These are phyloP conservation scores for Kwoniella botswanensis DNA, from an alignment of 768 basidiomycete genomes.

Conservation along the genomic window DNA sequence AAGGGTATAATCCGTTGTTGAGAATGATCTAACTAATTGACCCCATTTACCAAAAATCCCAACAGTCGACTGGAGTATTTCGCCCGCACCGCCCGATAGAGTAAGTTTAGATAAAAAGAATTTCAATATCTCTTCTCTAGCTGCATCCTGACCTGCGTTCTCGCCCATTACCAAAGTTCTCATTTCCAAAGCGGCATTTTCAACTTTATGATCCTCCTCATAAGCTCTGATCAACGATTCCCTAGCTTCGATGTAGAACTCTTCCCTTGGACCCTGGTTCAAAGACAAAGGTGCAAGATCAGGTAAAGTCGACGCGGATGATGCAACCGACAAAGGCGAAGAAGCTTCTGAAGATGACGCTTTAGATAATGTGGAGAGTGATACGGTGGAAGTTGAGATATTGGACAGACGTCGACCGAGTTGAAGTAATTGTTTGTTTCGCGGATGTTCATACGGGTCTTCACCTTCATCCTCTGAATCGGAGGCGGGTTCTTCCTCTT, in stretches of 20 bases:
- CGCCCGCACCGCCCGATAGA: conserved; percentile 65
- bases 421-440: conserved; percentile 55
- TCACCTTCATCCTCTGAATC: conserved; percentile 63
- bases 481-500: conserved; percentile 45
- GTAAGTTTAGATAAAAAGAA: conserved; percentile 76
- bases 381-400: conserved; percentile 33
- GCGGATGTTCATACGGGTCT: conserved; percentile 57
- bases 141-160: conserved; percentile 84
- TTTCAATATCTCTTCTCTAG: conserved; percentile 85
- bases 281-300: conserved; percentile 41
- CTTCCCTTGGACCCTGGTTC: conserved; percentile 45
- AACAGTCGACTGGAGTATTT: conserved; percentile 71
- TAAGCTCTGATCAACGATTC: conserved; percentile 91
- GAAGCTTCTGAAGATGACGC: conserved; percentile 47
- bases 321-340: conserved; percentile 48
- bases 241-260: conserved; percentile 56
- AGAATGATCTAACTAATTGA: conserved; percentile 72
- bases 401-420: conserved; percentile 52
- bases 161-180: conserved; percentile 96
- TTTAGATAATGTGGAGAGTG: conserved; percentile 53
- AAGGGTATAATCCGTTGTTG: conserved; percentile 74
- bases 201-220: conserved; percentile 85
- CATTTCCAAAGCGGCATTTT: conserved; percentile 90
- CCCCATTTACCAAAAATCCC: conserved; percentile 79
- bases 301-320: conserved; percentile 39